A percentile compares a stretch with the other conserved stretches of the same genome.
These are phyloP conservation scores for Citrus australasica DNA, from an alignment of 345 rosid species.

Conservation along the genomic window DNA sequence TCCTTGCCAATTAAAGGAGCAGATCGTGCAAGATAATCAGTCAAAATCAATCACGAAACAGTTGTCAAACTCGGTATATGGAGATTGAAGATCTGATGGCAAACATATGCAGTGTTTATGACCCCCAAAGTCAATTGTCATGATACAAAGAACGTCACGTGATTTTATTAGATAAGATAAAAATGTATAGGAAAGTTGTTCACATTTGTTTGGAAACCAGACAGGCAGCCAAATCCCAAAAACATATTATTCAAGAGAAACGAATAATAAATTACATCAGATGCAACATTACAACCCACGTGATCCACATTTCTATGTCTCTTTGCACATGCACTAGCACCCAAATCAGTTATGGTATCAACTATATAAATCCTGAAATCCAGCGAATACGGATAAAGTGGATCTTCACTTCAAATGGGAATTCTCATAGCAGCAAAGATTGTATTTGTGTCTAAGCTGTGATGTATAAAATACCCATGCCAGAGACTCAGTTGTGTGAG, in stretches of 20 bases:
- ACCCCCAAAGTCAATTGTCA: background rate
- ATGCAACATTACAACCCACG: slow-evolving; percentile 6
- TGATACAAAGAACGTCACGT: background rate
- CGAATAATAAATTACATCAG: background rate
- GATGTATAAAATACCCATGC: background rate
- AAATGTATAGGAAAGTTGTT: background rate
- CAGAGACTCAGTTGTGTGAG: background rate
- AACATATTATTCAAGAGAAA: background rate
- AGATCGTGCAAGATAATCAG: background rate
- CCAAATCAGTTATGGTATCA: background rate
- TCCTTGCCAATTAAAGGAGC: background rate
- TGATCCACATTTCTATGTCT: background rate
- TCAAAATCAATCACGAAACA: background rate
- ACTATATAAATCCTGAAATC: background rate
- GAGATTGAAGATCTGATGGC: background rate
- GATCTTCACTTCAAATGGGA: background rate
- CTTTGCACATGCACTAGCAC: background rate
- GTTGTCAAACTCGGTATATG: background rate
- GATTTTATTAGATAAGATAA: background rate
- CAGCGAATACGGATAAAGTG: background rate
- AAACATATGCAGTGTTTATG: background rate
- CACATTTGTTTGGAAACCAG: slow-evolving; percentile 1
- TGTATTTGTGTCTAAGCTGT: background rate
- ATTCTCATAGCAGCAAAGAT: background rate
- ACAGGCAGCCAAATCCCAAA: background rate